Evolutionary conservation across 1,139 yeast species (phyloP).

Genomic region (Kodamaea ohmeri): DNA sequence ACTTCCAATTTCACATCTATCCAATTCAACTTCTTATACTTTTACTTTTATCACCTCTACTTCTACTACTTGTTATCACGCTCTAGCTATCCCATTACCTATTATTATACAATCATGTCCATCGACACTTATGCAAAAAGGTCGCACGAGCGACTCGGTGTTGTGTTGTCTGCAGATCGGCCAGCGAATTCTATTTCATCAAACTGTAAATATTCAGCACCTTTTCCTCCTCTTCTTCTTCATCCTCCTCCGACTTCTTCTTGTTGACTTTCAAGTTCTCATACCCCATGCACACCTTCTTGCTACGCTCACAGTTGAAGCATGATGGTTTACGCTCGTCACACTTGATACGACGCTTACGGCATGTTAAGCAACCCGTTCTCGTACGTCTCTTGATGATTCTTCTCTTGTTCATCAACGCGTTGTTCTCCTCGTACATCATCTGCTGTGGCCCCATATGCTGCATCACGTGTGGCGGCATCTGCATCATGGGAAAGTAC

Average conservation of each 20-base stretch:
- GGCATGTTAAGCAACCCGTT: slow-evolving; percentile 30
- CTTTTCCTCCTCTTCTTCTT: slow-evolving; percentile 11
- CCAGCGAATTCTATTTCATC: slow-evolving; percentile 10
- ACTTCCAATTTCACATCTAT: too few relatives aligned
- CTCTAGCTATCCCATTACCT: too few relatives aligned
- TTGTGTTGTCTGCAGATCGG: not conserved
- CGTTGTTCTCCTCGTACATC: slow-evolving; percentile 31
- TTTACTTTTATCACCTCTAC: too few relatives aligned
- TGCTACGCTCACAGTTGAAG: slow-evolving; percentile 67
- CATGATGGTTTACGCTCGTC: slow-evolving; percentile 62
- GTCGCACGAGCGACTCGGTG: too few relatives aligned
- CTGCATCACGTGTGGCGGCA: slow-evolving; percentile 8
- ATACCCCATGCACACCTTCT: slow-evolving; percentile 68
- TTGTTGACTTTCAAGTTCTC: slow-evolving; percentile 30
- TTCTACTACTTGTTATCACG: too few relatives aligned
- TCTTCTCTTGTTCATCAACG: slow-evolving; percentile 39
- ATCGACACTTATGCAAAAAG: too few relatives aligned
- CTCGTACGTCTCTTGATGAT: slow-evolving; percentile 34
- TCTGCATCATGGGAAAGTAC: slow-evolving; percentile 1
- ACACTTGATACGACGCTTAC: slow-evolving; percentile 29
- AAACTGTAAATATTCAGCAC: slow-evolving; percentile 13
- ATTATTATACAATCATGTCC: too few relatives aligned
- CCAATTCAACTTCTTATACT: too few relatives aligned
- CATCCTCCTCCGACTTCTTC: slow-evolving; percentile 15
- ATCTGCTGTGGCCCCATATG: slow-evolving; percentile 9